Percentiles rank a stretch among this genome's conserved stretches.
These are phyloP conservation scores for Aspergillus asperescens DNA, from an alignment of 495 filamentous ascomycete genomes.

Conservation along the genomic window DNA sequence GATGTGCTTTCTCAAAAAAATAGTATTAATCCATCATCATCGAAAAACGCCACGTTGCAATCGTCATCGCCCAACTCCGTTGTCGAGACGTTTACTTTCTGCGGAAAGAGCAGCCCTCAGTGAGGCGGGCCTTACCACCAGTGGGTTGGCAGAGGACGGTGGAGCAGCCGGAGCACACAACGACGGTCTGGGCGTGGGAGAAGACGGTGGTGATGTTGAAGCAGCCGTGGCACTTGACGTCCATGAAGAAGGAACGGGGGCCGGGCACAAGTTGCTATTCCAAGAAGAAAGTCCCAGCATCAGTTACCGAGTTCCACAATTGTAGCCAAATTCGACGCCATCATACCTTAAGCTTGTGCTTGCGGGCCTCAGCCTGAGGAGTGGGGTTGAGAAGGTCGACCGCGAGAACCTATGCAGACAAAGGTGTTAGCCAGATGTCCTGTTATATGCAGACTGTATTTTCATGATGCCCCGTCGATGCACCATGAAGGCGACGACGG, in stretches of 20 bases:
- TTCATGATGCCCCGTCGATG: conserved; percentile 6
- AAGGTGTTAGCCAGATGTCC: conserved; percentile 19
- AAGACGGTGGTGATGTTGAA: conserved; percentile 99
- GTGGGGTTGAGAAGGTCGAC: conserved; percentile 99
- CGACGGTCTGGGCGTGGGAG: conserved; percentile 99
- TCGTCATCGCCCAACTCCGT: conserved; percentile 33
- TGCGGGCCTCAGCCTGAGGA: conserved; percentile 89
- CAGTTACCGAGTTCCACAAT: conserved; percentile 14
- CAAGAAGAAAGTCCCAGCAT: background rate
- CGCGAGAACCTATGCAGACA: conserved; percentile 81
- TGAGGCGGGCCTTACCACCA: conserved; percentile 93
- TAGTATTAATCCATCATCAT: conserved; percentile 45
- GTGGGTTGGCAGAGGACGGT: conserved; percentile 98
- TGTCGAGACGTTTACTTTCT: conserved; percentile 75
- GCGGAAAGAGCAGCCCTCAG: conserved; percentile 98
- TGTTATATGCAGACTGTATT: conserved; percentile 7
- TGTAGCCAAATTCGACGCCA: background rate
- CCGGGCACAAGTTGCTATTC: conserved; percentile 82
- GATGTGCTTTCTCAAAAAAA: conserved; percentile 45
- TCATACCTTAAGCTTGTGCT: conserved; percentile 99
- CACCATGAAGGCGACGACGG: conserved; percentile 16
- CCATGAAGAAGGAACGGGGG: conserved; percentile 99
- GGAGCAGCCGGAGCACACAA: conserved; percentile 97
- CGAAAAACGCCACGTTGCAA: conserved; percentile 44
- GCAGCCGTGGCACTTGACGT: conserved; percentile 99